phyloP scores from a whole-genome alignment of 2,329 filamentous ascomycete genomes.

The Colletotrichum agaves region DNA sequence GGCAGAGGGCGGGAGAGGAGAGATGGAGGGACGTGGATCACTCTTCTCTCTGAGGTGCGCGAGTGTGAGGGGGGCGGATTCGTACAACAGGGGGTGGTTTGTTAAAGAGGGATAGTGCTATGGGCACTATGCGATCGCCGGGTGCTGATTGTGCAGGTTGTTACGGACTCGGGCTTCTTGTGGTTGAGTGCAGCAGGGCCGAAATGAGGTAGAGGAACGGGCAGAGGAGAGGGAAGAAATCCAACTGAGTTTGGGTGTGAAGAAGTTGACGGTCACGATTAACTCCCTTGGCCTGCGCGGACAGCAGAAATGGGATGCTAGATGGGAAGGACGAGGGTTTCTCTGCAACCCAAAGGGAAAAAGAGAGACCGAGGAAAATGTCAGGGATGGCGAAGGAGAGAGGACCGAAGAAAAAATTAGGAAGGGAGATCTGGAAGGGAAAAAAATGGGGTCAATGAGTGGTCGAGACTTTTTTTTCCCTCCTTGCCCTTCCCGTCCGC shows the following conservation, averaged over 20 bases:
- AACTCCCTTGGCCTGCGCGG: not conserved
- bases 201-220: not conserved
- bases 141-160: conserved; percentile 28
- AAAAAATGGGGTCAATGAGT: conserved; percentile 32
- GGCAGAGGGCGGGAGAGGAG: conserved; percentile 9
- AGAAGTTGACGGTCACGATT: not conserved
- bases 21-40: conserved; percentile 32
- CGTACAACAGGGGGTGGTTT: conserved; percentile 34
- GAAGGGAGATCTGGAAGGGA: conserved; percentile 34
- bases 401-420: conserved; percentile 23
- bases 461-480: conserved; percentile 22
- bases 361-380: conserved; percentile 25
- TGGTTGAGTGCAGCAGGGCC: not conserved
- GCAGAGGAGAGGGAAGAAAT: not conserved
- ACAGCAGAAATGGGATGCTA: not conserved
- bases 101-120: conserved; percentile 38
- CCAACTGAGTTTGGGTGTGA: not conserved
- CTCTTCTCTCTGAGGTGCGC: conserved; percentile 27
- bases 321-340: conserved; percentile 4
- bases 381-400: conserved; percentile 34
- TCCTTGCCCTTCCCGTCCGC: not conserved
- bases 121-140: conserved; percentile 37
- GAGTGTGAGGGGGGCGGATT: conserved; percentile 22
- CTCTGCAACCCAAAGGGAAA: not conserved
- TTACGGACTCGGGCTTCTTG: conserved; percentile 11